Conservation (phyloP, 2,329 filamentous ascomycete species). For the Domatiomyces globalis region DNA sequence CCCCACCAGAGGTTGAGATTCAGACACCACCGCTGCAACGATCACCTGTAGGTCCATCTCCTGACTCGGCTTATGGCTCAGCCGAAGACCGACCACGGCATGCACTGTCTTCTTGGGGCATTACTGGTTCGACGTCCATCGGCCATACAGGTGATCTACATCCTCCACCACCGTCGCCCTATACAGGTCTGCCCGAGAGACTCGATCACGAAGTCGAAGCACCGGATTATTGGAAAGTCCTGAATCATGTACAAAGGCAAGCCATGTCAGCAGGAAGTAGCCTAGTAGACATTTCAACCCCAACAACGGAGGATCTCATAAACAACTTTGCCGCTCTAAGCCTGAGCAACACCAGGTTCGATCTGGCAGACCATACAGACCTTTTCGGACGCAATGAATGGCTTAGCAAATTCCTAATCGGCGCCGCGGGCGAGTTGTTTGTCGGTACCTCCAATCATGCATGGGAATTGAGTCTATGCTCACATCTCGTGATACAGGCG, state of each 20-base stretch:
- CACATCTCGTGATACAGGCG: conserved; percentile 1
- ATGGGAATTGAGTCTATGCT: neutral
- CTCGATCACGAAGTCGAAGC: conserved; percentile 6
- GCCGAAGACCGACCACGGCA: too few species aligned
- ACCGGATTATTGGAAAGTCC: conserved; percentile 7
- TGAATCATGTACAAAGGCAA: conserved; percentile 7
- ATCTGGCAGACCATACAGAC: neutral
- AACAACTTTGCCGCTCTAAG: conserved; percentile 1
- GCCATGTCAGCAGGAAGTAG: neutral
- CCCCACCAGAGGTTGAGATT: neutral
- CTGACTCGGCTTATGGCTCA: too few species aligned
- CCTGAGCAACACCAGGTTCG: conserved; percentile 1
- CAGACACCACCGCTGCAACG: too few species aligned
- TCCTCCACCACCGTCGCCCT: conserved; percentile 1
- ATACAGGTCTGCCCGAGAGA: conserved; percentile 3
- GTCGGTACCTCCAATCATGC: neutral
- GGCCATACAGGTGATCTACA: conserved; percentile 2
- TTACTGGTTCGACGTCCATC: conserved; percentile 1
- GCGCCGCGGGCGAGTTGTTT: conserved; percentile 12
- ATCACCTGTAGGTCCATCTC: too few species aligned
- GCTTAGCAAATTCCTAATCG: conserved; percentile 6
- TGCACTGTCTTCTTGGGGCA: neutral
- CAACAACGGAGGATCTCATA: conserved; percentile 2
- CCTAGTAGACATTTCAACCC: neutral
- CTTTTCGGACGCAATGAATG: conserved; percentile 5